Conservation (phyloP, 1,284 basidiomycete species). For the Ustilago trichophora region DNA sequence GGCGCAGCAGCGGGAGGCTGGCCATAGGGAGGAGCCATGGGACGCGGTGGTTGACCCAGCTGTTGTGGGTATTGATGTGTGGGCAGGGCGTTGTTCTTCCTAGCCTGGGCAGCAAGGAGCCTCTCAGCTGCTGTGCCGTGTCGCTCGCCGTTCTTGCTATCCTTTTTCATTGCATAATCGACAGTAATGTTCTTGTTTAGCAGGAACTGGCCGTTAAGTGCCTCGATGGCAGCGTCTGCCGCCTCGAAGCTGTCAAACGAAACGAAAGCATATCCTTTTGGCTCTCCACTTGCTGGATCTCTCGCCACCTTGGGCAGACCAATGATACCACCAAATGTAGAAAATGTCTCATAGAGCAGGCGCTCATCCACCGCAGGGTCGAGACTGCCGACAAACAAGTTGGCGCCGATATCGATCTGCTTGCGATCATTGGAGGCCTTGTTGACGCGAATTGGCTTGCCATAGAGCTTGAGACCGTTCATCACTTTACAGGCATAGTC, state of each 20-base stretch:
- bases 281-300: conserved; percentile 82
- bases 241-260: conserved; percentile 97
- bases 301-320: conserved; percentile 94
- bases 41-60: neutral
- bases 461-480: conserved; percentile 99
- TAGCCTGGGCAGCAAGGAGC: conserved; percentile 90
- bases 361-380: conserved; percentile 94
- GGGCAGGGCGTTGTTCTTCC: conserved; percentile 89
- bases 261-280: conserved; percentile 96
- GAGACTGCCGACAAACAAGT: conserved; percentile 93
- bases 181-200: conserved; percentile 97
- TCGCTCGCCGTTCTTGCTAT: conserved; percentile 93
- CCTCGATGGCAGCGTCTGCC: conserved; percentile 92
- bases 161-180: conserved; percentile 98
- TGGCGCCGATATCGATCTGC: conserved; percentile 96
- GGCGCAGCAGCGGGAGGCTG: neutral
- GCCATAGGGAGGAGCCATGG: conserved; percentile 6
- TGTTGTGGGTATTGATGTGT: conserved; percentile 27
- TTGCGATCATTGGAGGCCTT: conserved; percentile 95
- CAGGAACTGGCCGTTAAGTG: conserved; percentile 95
- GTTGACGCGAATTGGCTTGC: conserved; percentile 97
- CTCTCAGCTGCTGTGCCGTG: conserved; percentile 96
- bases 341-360: conserved; percentile 91
- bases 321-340: conserved; percentile 89
- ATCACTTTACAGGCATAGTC: conserved; percentile 99